phyloP scores from a whole-genome alignment of 768 basidiomycete species.

The Kockovaella imperatae region DNA sequence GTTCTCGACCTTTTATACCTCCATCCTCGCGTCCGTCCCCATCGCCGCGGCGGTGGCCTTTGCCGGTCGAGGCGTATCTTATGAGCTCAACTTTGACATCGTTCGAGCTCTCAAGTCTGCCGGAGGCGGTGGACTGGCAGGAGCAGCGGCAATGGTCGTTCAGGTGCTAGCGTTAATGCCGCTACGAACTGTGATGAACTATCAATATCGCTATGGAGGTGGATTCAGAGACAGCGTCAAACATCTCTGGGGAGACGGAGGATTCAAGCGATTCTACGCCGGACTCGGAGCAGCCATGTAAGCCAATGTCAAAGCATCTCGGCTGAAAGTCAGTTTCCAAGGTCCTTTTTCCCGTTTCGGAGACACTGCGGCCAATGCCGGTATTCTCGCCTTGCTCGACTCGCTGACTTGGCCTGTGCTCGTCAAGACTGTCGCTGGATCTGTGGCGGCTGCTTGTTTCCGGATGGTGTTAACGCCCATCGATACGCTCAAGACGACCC shows the following conservation, averaged over 20 bases:
- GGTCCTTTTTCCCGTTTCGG: conserved; percentile 61
- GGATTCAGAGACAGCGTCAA: conserved; percentile 57
- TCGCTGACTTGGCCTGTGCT: conserved; percentile 60
- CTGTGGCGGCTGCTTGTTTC: conserved; percentile 70
- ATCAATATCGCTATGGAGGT: conserved; percentile 79
- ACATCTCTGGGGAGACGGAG: conserved; percentile 70
- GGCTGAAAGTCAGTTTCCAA: conserved; percentile 38
- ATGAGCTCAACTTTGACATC: conserved; percentile 63
- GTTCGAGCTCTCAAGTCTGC: conserved; percentile 68
- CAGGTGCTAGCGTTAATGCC: conserved; percentile 91
- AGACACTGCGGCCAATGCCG: conserved; percentile 89
- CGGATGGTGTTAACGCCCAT: conserved; percentile 87
- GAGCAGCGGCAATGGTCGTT: conserved; percentile 83
- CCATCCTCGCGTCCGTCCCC: conserved; percentile 29
- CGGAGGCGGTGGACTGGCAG: conserved; percentile 81
- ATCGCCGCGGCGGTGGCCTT: conserved; percentile 28
- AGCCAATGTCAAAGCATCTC: conserved; percentile 46
- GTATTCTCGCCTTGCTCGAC: conserved; percentile 75
- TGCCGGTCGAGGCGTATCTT: conserved; percentile 35
- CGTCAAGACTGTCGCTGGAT: conserved; percentile 73
- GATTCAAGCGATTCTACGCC: conserved; percentile 76
- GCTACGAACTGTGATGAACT: conserved; percentile 96
- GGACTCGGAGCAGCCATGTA: conserved; percentile 81
- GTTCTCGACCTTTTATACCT: conserved; percentile 20
- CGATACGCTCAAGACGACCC: conserved; percentile 89